Evolutionary conservation across 306 rosid genomes (phyloP).

Genomic region (Hippophae gyantsensis): DNA sequence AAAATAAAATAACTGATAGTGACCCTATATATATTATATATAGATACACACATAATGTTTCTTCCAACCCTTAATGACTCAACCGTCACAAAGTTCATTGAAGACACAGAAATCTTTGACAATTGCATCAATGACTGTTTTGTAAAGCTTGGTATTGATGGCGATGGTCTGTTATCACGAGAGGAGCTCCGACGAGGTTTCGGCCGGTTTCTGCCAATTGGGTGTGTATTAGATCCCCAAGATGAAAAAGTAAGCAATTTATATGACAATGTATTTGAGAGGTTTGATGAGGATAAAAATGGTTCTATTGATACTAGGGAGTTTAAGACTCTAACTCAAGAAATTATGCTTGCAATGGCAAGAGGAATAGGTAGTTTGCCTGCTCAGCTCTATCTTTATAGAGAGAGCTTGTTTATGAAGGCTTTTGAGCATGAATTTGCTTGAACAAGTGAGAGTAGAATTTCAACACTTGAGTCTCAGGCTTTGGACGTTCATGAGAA

Average conservation of each 20-base stretch:
- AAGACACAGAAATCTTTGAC: constrained; percentile 29
- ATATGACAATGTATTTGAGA: constrained; percentile 24
- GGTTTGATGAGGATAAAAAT: constrained; percentile 39
- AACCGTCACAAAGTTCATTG: constrained; percentile 27
- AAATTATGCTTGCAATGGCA: constrained; percentile 55
- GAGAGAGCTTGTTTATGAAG: constrained; percentile 40
- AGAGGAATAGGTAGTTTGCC: constrained; percentile 53
- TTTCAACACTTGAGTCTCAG: too few species aligned
- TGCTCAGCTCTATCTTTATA: constrained; percentile 34
- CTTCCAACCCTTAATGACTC: constrained; percentile 32
- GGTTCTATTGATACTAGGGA: constrained; percentile 30
- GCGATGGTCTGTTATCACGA: constrained; percentile 35
- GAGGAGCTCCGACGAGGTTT: constrained; percentile 31
- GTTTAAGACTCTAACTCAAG: constrained; percentile 35
- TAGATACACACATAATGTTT: constrained; percentile 20
- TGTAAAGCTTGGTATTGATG: constrained; percentile 23
- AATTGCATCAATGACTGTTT: constrained; percentile 31
- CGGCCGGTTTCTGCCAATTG: constrained; percentile 29
- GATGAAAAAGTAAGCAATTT: constrained; percentile 11
- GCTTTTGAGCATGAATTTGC: constrained; percentile 48
- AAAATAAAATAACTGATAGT: neutral
- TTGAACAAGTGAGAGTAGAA: neutral
- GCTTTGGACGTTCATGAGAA: too few species aligned
- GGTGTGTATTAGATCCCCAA: constrained; percentile 16
- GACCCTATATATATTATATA: neutral